phyloP scores from a whole-genome alignment of 73 alveolate genomes.

The Blepharisma japonicum region DNA sequence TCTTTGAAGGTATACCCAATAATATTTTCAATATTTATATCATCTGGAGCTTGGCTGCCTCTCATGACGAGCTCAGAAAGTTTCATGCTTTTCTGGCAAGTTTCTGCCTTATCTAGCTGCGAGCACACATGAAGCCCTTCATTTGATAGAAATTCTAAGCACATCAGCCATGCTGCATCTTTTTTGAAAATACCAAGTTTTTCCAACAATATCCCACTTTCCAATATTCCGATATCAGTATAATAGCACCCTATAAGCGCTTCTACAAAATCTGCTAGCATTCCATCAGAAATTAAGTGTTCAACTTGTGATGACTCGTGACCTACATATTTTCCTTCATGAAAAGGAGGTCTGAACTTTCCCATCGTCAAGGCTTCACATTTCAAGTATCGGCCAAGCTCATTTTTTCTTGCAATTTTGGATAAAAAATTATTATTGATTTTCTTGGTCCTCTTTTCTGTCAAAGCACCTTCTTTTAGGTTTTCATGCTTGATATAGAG shows the following conservation, averaged over 20 bases:
- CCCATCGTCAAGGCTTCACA: neutral
- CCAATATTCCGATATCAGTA: neutral
- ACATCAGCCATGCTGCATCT: neutral
- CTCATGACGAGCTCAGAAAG: neutral
- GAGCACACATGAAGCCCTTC: neutral
- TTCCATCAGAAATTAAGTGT: neutral
- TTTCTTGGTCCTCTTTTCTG: neutral
- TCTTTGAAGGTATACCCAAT: neutral
- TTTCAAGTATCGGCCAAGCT: neutral
- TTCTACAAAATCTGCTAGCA: conserved; percentile 27
- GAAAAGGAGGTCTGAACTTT: neutral
- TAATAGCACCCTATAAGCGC: conserved; percentile 10
- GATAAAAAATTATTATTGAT: neutral
- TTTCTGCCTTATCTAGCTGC: neutral
- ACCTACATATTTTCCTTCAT: neutral
- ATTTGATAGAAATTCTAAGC: neutral
- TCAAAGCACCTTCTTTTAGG: neutral
- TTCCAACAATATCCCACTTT: neutral
- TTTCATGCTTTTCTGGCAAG: conserved; percentile 2
- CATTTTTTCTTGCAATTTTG: neutral
- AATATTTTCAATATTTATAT: neutral
- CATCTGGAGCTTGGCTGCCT: neutral
- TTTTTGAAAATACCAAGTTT: neutral
- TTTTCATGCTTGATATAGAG: neutral
- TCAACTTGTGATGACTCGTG: neutral